Evolutionary conservation across 495 filamentous ascomycete genomes (phyloP).

Genomic region (Aspergillus hancockii): DNA sequence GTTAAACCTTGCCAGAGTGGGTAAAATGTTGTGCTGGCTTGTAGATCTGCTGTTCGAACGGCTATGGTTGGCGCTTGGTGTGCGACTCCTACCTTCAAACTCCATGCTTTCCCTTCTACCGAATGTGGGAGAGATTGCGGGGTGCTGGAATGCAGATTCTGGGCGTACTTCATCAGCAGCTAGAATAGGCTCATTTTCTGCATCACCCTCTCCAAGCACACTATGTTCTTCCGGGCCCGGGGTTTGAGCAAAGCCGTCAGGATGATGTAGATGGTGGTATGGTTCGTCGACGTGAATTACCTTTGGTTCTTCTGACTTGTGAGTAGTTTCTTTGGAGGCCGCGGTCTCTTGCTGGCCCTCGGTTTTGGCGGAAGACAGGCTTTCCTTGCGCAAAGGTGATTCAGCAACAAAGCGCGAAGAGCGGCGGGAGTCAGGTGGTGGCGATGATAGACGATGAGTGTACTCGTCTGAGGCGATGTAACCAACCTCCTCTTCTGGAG

Average conservation of each 20-base stretch:
- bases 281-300: constrained; percentile 79
- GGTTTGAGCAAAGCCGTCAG: constrained; percentile 56
- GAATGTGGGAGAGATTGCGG: constrained; percentile 71
- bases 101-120: constrained; percentile 61
- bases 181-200: constrained; percentile 73
- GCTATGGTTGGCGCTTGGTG: constrained; percentile 58
- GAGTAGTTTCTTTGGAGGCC: constrained; percentile 26
- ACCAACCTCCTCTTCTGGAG: constrained; percentile 78
- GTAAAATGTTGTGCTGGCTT: constrained; percentile 56
- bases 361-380: constrained; percentile 43
- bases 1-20: constrained; percentile 48
- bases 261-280: constrained; percentile 60
- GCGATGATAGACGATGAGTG: constrained; percentile 66
- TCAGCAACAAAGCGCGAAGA: constrained; percentile 50
- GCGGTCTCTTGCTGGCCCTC: constrained; percentile 37
- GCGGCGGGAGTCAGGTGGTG: constrained; percentile 51
- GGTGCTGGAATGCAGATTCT: constrained; percentile 65
- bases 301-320: constrained; percentile 50
- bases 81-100: constrained; percentile 54
- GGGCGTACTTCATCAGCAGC: constrained; percentile 91
- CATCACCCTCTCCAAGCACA: constrained; percentile 38
- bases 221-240: constrained; percentile 40
- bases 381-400: constrained; percentile 59
- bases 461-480: constrained; percentile 81
- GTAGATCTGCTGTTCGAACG: constrained; percentile 72